Evolutionary conservation across 257 asterid species (phyloP).

Genomic region (Fraxinus pennsylvanica): DNA sequence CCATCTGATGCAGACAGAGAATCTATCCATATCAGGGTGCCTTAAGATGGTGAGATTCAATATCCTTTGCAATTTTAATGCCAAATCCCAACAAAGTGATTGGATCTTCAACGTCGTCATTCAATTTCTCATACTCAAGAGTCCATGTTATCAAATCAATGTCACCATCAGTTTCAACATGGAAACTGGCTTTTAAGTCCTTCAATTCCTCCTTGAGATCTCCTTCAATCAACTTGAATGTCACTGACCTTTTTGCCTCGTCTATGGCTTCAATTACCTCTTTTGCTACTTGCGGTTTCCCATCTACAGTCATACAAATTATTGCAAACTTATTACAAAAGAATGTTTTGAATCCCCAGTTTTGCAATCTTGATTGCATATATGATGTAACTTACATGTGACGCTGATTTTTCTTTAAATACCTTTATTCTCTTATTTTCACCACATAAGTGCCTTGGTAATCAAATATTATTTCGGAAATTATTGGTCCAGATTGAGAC

Average conservation of each 20-base stretch:
- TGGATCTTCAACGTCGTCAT: conserved; percentile 29
- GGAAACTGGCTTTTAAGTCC: not conserved
- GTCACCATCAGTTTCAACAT: conserved; percentile 18
- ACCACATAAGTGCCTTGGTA: too few species aligned
- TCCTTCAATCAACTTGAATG: conserved; percentile 30
- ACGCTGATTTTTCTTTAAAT: too few species aligned
- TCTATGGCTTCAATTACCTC: conserved; percentile 24
- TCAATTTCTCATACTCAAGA: conserved; percentile 32
- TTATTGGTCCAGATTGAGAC: too few species aligned
- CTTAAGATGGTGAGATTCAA: conserved; percentile 10
- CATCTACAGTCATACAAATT: conserved; percentile 11
- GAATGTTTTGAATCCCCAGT: too few species aligned
- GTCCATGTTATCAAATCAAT: conserved; percentile 28
- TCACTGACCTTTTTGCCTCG: conserved; percentile 25
- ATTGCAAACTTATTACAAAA: too few species aligned
- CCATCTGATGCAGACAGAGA: too few species aligned
- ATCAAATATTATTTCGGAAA: too few species aligned
- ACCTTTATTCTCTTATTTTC: too few species aligned
- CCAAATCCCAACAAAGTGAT: conserved; percentile 16
- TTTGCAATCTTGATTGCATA: too few species aligned
- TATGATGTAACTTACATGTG: too few species aligned
- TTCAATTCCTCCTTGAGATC: conserved; percentile 30
- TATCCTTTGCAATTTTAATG: conserved; percentile 27
- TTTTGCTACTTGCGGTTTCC: conserved; percentile 17
- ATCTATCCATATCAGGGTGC: too few species aligned